Evolutionary conservation across 257 asterid genomes (phyloP), one percentile per base, ranked within the genome.

Genomic region (Paraleonurus japonicus): DNA sequence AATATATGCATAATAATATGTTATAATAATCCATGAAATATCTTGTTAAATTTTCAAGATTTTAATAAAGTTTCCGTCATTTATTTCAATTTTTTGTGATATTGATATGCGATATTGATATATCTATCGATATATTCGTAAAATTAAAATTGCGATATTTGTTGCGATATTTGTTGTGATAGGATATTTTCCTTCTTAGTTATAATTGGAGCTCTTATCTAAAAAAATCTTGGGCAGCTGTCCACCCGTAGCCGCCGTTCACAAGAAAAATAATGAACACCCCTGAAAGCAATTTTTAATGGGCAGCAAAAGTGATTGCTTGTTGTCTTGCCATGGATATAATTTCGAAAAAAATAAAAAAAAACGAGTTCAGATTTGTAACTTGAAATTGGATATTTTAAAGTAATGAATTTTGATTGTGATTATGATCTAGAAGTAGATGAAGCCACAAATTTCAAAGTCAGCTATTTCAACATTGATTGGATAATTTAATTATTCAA

Each of bases 401-500:
- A 0, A 51, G 32, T 16, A 51, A 27, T 67, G 55, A 69, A 69
- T 33, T 9, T 32, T 2, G 53, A 54, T 13, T 54, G 19, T 15
- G 17, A 32, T 4, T 4, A 32, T 27, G 1, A 12, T 60, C 76
- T 61, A 60, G 76, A 71, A 71, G 61, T 35, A 41, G 28, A 45
- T 39, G 17, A 23, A 11, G 7, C 16, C 8, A 27, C 1, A 58
- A 15, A 5, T 9, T 37, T 65, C 33, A 47, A 70, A 58, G 58
- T 39, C 75, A 53, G 23, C 23, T 39, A 1, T 10, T 15, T 39
- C n/a, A 33, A n/a, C 22, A 17, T 17, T 32, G 63, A 47, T 66
- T 66, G 71, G 45, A 26, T 66, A 22, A 27, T 5, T 59, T 27
- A 28, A 27, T n/a, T 5, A 59, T 5, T 59, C 24, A 5, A 6